Percentiles rank a stretch among this genome's conserved stretches.
phyloP scores from a whole-genome alignment of 169 alveolate species.

The Plasmodium fragile region DNA sequence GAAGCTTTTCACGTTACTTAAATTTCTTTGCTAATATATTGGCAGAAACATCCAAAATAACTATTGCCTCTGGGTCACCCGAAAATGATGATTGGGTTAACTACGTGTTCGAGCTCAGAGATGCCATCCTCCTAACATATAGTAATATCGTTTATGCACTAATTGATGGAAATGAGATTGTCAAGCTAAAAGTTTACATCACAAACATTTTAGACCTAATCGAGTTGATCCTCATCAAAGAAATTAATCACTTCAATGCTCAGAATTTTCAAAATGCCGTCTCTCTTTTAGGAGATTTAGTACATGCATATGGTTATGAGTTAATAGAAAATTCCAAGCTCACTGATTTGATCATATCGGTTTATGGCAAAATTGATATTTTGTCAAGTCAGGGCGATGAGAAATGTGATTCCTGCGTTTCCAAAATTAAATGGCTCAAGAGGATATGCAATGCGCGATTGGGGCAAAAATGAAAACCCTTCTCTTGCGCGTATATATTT shows the following conservation, averaged over 20 bases:
- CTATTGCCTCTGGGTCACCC: constrained; percentile 90
- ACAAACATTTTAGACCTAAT: constrained; percentile 88
- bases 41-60: constrained; percentile 90
- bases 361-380: constrained; percentile 75
- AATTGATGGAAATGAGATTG: constrained; percentile 88
- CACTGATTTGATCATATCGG: constrained; percentile 73
- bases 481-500: neutral
- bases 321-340: constrained; percentile 64
- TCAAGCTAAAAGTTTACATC: constrained; percentile 85
- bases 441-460: constrained; percentile 67
- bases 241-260: constrained; percentile 75
- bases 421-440: constrained; percentile 74
- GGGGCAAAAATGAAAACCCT: constrained; percentile 29
- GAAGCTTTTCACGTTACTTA: constrained; percentile 84
- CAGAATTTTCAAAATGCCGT: constrained; percentile 73
- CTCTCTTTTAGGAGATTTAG: constrained; percentile 73
- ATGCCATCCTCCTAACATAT: constrained; percentile 90
- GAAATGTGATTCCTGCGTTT: constrained; percentile 76
- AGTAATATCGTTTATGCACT: constrained; percentile 92
- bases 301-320: constrained; percentile 77
- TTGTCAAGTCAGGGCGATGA: constrained; percentile 75
- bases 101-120: constrained; percentile 92
- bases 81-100: constrained; percentile 93
- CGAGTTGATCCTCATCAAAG: constrained; percentile 83
- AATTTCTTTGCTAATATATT: constrained; percentile 87